phyloP scores from a whole-genome alignment of 306 rosid species.

The Citrullus mucosospermus region DNA sequence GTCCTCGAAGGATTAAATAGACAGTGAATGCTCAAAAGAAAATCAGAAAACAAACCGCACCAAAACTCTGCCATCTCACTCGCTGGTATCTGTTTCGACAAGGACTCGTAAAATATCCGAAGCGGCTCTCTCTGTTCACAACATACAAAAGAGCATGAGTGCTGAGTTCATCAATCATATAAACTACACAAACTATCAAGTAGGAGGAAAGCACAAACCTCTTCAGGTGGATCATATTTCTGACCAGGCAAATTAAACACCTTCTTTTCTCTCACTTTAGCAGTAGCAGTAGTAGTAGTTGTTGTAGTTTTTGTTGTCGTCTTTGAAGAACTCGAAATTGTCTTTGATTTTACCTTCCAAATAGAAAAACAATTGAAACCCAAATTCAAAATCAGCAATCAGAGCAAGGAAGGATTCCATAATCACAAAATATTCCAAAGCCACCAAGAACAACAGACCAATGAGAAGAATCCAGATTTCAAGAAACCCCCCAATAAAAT shows the following conservation, averaged over 20 bases:
- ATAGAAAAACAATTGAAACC: background rate
- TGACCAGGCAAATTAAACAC: conserved; percentile 75
- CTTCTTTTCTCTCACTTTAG: conserved; percentile 68
- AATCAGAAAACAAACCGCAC: conserved; percentile 24
- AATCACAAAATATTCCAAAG: background rate
- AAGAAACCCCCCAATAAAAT: background rate
- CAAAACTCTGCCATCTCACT: conserved; percentile 96
- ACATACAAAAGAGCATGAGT: conserved; percentile 2
- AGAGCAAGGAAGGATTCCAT: background rate
- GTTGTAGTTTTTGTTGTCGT: conserved; percentile 15
- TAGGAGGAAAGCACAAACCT: conserved; percentile 33
- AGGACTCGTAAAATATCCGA: conserved; percentile 75
- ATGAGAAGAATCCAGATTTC: background rate
- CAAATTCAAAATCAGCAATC: background rate
- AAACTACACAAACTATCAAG: conserved; percentile 9
- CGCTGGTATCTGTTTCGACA: conserved; percentile 74
- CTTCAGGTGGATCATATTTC: conserved; percentile 86
- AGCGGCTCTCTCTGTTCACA: conserved; percentile 82
- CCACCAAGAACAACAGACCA: background rate
- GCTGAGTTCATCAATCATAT: background rate
- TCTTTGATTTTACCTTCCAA: conserved; percentile 55
- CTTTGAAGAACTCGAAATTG: conserved; percentile 30
- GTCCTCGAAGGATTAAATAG: background rate
- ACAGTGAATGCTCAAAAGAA: conserved; percentile 6
- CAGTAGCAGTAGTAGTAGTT: conserved; percentile 22